Evolutionary conservation across 805 yeast species (phyloP).

Genomic region (Cyberlindnera americana): DNA sequence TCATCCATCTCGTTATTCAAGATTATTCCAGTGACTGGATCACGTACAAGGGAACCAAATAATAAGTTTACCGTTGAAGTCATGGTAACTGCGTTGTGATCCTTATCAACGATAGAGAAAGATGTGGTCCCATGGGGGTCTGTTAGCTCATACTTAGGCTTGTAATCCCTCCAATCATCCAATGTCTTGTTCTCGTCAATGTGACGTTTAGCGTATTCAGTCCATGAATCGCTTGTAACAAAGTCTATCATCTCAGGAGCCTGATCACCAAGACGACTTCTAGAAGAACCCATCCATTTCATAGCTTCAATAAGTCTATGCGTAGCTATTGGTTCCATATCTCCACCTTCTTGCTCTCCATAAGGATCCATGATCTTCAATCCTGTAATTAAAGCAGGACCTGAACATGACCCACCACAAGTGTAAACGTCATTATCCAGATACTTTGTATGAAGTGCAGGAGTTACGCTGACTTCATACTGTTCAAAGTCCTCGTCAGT

Average conservation of each 20-base stretch:
- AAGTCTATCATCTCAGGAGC: slow-evolving; percentile 34
- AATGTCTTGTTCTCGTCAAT: slow-evolving; percentile 58
- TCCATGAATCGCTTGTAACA: slow-evolving; percentile 51
- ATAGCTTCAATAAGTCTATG: slow-evolving; percentile 79
- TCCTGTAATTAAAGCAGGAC: slow-evolving; percentile 77
- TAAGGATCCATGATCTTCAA: slow-evolving; percentile 56
- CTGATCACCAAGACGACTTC: slow-evolving; percentile 83
- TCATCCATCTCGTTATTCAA: slow-evolving; percentile 95
- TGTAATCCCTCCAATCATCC: slow-evolving; percentile 64
- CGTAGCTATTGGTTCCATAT: slow-evolving; percentile 44
- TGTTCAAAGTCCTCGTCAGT: slow-evolving; percentile 59
- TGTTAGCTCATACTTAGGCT: slow-evolving; percentile 71
- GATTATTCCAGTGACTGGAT: slow-evolving; percentile 75
- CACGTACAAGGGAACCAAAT: slow-evolving; percentile 83
- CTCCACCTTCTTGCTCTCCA: slow-evolving; percentile 39
- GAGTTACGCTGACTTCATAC: slow-evolving; percentile 46
- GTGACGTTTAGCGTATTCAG: slow-evolving; percentile 41
- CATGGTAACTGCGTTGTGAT: slow-evolving; percentile 76
- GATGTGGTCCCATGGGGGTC: slow-evolving; percentile 93
- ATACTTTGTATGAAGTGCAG: slow-evolving; percentile 42
- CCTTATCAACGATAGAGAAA: slow-evolving; percentile 69
- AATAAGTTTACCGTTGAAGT: slow-evolving; percentile 84
- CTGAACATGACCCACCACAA: slow-evolving; percentile 74
- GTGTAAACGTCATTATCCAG: slow-evolving; percentile 46
- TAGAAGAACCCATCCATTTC: slow-evolving; percentile 90